phyloP scores from a whole-genome alignment of 257 asterid species.

The Solanum lycopersicoides region DNA sequence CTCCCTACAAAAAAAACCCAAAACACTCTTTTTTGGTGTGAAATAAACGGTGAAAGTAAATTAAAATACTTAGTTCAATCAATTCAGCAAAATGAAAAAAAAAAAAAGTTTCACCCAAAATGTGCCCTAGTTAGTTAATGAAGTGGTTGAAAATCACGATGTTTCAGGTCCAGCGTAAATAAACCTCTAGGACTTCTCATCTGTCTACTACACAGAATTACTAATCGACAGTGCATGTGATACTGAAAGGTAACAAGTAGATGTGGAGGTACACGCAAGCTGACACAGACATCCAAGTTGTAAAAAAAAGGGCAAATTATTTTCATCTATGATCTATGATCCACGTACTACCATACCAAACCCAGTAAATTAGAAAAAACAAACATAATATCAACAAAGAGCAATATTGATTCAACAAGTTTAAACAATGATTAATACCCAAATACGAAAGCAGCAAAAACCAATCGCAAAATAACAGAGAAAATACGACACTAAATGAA shows the following conservation, averaged over 20 bases:
- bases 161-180: background rate
- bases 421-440: background rate
- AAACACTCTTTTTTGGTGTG: background rate
- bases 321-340: background rate
- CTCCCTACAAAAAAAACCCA: background rate
- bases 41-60: background rate
- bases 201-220: too few relatives aligned
- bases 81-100: background rate
- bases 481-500: background rate
- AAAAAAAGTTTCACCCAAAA: background rate
- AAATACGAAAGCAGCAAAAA: background rate
- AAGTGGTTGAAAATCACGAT: background rate
- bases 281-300: background rate
- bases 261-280: background rate
- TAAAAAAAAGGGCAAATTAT: background rate
- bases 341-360: background rate
- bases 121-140: background rate
- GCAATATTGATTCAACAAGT: background rate
- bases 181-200: background rate
- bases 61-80: background rate
- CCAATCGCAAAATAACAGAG: background rate
- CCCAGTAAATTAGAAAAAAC: background rate
- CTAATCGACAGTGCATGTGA: background rate
- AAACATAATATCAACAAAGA: background rate
- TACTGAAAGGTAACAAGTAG: background rate